Evolutionary conservation across 2,329 filamentous ascomycete species (phyloP), one percentile per base, ranked within the genome.

Genomic region (Triangularia verruculosa): DNA sequence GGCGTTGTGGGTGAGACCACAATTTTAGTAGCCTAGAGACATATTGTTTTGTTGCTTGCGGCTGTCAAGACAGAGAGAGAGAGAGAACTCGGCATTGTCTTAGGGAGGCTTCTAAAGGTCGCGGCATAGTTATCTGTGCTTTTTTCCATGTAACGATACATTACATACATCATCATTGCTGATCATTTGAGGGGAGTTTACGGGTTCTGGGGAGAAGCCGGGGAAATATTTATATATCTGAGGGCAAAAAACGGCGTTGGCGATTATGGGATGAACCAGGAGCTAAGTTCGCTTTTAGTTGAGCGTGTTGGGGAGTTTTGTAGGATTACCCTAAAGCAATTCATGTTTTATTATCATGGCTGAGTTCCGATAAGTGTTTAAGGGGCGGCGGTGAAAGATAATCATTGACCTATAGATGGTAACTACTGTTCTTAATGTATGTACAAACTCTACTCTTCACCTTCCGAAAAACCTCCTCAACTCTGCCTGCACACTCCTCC

Each of bases 381-480:
- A n/a, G n/a, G n/a, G n/a, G n/a, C n/a, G n/a, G n/a, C n/a, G n/a
- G n/a, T n/a, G n/a, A n/a, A n/a, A n/a, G n/a, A n/a, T n/a, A n/a
- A n/a, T n/a, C n/a, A n/a, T n/a, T n/a, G n/a, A n/a, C n/a, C n/a
- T n/a, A n/a, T n/a, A n/a, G n/a, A n/a, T n/a, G n/a, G n/a, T n/a
- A n/a, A n/a, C 32, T 34, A 34, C 32, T 13, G 11, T 34, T 12
- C 9, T 34, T 34, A 13, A 13, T 13, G 11, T 34, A 13, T 13
- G 11, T 53, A 51, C 43, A 51, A 22, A 13, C 20, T 47, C 43
- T 9, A 11, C n/a, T 12, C 12, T 22, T 5, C 55, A 65, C 5
- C 63, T 51, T 12, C 68, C 68, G 64, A 70, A 68, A 57, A 69
- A 62, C 51, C 64, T 66, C 54, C 51, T 67, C 66, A 69, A 53